Conservation (phyloP, 495 filamentous ascomycete genomes). For the Aeminium ludgeri region DNA sequence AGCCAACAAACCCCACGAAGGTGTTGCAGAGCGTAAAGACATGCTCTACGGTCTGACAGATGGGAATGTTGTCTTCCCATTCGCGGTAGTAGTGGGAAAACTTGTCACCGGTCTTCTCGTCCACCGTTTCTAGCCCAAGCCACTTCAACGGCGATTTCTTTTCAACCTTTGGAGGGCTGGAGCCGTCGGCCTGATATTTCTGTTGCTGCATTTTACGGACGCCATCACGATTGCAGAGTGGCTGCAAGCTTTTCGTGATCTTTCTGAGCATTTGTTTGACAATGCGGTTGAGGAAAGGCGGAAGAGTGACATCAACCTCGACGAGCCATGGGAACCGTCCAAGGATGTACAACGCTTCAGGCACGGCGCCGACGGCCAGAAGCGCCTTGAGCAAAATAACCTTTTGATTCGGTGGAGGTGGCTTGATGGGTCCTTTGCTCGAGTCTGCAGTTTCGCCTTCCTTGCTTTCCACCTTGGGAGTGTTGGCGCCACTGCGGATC, state of each 20-base stretch:
- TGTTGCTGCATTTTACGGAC: background rate
- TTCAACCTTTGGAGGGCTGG: background rate
- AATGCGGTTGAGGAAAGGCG: slow-evolving; percentile 66
- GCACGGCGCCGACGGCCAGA: slow-evolving; percentile 77
- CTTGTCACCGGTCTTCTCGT: slow-evolving; percentile 50
- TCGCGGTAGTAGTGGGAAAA: slow-evolving; percentile 96
- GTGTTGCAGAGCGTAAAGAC: slow-evolving; percentile 76
- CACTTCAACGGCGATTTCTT: slow-evolving; percentile 6
- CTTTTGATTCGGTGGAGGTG: slow-evolving; percentile 82
- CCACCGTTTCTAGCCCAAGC: slow-evolving; percentile 55
- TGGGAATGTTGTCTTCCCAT: slow-evolving; percentile 81
- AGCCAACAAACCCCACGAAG: slow-evolving; percentile 65
- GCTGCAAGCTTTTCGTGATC: slow-evolving; percentile 40
- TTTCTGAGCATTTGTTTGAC: slow-evolving; percentile 59
- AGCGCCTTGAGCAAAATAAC: slow-evolving; percentile 67
- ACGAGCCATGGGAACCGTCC: slow-evolving; percentile 84
- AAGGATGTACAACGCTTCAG: slow-evolving; percentile 82
- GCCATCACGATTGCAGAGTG: slow-evolving; percentile 22
- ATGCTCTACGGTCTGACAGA: slow-evolving; percentile 81
- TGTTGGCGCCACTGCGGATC: slow-evolving; percentile 18
- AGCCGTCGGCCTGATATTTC: slow-evolving; percentile 25
- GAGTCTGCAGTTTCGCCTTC: slow-evolving; percentile 32
- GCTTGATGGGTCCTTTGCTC: slow-evolving; percentile 29
- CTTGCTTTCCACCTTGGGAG: slow-evolving; percentile 22
- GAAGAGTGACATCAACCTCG: slow-evolving; percentile 62